Percentiles rank a stretch among this genome's conserved stretches.
Evolutionary conservation across 2,329 filamentous ascomycete species (phyloP).

Genomic region (Sordariomycetes sp.): DNA sequence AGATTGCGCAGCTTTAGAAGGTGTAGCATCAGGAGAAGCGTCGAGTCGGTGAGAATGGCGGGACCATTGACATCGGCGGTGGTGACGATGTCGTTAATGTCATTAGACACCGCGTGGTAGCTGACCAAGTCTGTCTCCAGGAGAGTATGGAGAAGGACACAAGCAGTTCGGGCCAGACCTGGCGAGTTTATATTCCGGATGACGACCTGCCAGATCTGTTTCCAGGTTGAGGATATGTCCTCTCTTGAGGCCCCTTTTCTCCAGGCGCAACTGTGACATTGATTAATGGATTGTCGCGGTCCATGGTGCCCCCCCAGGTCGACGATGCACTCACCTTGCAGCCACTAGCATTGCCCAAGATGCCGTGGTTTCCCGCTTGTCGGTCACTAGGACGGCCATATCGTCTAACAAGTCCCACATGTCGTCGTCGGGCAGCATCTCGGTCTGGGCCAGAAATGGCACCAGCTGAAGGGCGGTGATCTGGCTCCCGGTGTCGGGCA

Average conservation of each 20-base stretch:
- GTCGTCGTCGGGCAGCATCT: constrained; percentile 35
- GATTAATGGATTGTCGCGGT: background rate
- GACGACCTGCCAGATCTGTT: constrained; percentile 65
- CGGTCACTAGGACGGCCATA: constrained; percentile 48
- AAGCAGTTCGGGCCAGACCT: constrained; percentile 65
- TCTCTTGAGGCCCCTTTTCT: constrained; percentile 7
- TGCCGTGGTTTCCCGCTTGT: constrained; percentile 56
- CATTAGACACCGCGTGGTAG: constrained; percentile 56
- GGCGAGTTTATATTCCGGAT: constrained; percentile 60
- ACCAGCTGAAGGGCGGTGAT: constrained; percentile 46
- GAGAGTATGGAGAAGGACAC: constrained; percentile 59
- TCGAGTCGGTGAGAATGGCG: constrained; percentile 66
- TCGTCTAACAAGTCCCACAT: constrained; percentile 45
- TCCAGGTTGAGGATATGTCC: constrained; percentile 40
- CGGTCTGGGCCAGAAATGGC: constrained; percentile 42
- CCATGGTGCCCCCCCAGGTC: background rate
- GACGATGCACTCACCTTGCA: constrained; percentile 45
- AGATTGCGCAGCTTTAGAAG: constrained; percentile 56
- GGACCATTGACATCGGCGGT: constrained; percentile 78
- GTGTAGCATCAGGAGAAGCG: constrained; percentile 60
- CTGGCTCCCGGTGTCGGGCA: constrained; percentile 29
- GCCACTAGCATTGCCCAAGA: constrained; percentile 83
- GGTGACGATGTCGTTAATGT: constrained; percentile 61
- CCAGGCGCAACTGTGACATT: constrained; percentile 18
- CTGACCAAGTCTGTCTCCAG: constrained; percentile 55